Conservation (phyloP, 345 rosid species). For the Triadica sebifera region DNA sequence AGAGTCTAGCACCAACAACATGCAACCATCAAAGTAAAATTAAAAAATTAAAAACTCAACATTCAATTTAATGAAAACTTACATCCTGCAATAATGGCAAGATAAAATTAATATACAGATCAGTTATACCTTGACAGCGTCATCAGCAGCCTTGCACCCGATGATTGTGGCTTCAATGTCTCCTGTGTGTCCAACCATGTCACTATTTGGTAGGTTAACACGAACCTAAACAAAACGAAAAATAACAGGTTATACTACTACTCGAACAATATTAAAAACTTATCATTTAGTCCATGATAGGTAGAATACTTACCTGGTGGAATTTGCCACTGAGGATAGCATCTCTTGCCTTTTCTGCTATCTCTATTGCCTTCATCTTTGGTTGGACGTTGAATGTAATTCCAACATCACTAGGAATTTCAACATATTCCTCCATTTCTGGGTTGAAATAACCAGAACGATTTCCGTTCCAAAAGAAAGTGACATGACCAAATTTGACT, state of each 20-base stretch:
- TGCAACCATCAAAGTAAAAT: neutral
- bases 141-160: slow-evolving; percentile 91
- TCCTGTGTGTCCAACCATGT: slow-evolving; percentile 99
- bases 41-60: neutral
- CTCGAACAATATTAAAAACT: neutral
- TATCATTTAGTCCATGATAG: slow-evolving; percentile 3
- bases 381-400: slow-evolving; percentile 89
- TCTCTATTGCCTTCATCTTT: slow-evolving; percentile 91
- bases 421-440: slow-evolving; percentile 81
- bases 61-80: neutral
- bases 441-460: slow-evolving; percentile 82
- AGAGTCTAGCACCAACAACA: neutral
- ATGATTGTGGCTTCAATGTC: slow-evolving; percentile 79
- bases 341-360: slow-evolving; percentile 80
- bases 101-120: neutral
- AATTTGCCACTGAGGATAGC: slow-evolving; percentile 81
- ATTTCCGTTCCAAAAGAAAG: slow-evolving; percentile 99
- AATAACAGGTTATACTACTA: neutral
- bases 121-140: slow-evolving; percentile 70
- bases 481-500: slow-evolving; percentile 93
- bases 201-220: slow-evolving; percentile 85
- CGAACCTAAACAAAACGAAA: slow-evolving; percentile 52
- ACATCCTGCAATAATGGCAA: neutral
- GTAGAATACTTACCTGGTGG: slow-evolving; percentile 58
- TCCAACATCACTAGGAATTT: slow-evolving; percentile 90